Evolutionary conservation across 2,329 filamentous ascomycete genomes (phyloP), one percentile per base, ranked within the genome.

Genomic region (Hymenoscyphus fraxineus): DNA sequence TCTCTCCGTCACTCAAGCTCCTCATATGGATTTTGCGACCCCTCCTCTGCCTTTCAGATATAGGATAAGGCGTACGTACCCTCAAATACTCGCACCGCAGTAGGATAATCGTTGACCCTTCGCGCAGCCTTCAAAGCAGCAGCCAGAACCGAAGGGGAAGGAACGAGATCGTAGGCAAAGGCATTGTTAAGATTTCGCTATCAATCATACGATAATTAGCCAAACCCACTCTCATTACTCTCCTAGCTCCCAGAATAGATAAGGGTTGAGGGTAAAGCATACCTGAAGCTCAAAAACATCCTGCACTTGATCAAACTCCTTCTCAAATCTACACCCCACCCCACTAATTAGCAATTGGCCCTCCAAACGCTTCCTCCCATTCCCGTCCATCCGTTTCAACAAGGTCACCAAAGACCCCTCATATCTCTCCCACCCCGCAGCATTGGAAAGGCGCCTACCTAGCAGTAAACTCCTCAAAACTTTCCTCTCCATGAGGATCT

Each of bases 261-360:
- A 38, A 35, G 35, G 60, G 55, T 4, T 59, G 22, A 4, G 44
- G 44, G 19, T 22, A 56, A 51, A 65, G 64, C 85, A 77, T 88
- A 97, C 93, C 92, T 97, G 93, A 77, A 99, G 92, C 88, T 99
- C 95, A 80, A 99, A 99, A 77, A 98, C 94, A 83, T 99, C 95
- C 82, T 98, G 92, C 72, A 99, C 95, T 77, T 82, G 81, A 69
- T 99, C 94, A 78, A 99, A 99, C 83, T 99, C 95, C 88, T 97
- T 97, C 87, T 99, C 95, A 78, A 96, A 99, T 83, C 95, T 99
- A 78, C 76, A 39, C 69, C 74, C 65, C 64, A 65, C 61, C 68
- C 65, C 68, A 65, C 65, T 66, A 32, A 73, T 83, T 76, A 80
- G 78, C 74, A 76, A 77, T 77, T 73, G 73, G 73, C 71, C 69